Percentiles rank a stretch among this genome's conserved stretches.
These are phyloP conservation scores for Geotrichum candidum DNA, from an alignment of 1,139 yeast genomes.

Conservation along the genomic window DNA sequence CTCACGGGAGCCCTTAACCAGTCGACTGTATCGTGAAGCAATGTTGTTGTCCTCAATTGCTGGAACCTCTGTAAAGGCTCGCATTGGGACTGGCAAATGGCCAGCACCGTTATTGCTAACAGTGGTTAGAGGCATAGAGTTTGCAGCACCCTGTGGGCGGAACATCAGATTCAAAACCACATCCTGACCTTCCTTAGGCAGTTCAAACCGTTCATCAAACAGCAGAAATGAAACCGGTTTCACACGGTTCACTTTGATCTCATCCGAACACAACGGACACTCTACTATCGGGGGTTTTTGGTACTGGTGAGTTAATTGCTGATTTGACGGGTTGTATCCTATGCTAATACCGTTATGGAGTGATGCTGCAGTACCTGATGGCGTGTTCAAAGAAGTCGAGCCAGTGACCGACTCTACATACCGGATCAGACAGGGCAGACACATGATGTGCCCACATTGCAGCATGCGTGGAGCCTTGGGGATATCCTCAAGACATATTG, in stretches of 20 bases:
- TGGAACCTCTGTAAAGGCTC: conserved; percentile 25
- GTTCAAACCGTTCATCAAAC: conserved; percentile 52
- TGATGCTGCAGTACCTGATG: not conserved
- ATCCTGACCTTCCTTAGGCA: conserved; percentile 57
- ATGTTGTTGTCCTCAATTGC: conserved; percentile 27
- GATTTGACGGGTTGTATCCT: conserved; percentile 8
- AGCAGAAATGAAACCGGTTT: conserved; percentile 62
- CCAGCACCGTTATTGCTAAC: conserved; percentile 20
- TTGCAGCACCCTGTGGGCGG: conserved; percentile 50
- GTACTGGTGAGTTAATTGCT: conserved; percentile 32
- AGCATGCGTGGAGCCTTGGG: conserved; percentile 94
- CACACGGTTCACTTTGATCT: conserved; percentile 52
- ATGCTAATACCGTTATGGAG: not conserved
- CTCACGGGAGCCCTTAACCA: conserved; percentile 56
- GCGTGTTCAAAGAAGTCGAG: conserved; percentile 17
- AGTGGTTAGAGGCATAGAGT: conserved; percentile 51
- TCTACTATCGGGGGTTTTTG: conserved; percentile 41
- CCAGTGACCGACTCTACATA: conserved; percentile 56
- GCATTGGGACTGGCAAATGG: conserved; percentile 2
- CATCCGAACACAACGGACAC: conserved; percentile 81
- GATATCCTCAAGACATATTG: conserved; percentile 80
- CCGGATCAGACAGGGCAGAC: conserved; percentile 73
- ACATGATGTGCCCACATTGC: conserved; percentile 87
- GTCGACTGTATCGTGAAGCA: conserved; percentile 45
- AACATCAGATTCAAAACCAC: conserved; percentile 65